phyloP scores from a whole-genome alignment of 805 yeast species.

The Starmerella etchellsii region DNA sequence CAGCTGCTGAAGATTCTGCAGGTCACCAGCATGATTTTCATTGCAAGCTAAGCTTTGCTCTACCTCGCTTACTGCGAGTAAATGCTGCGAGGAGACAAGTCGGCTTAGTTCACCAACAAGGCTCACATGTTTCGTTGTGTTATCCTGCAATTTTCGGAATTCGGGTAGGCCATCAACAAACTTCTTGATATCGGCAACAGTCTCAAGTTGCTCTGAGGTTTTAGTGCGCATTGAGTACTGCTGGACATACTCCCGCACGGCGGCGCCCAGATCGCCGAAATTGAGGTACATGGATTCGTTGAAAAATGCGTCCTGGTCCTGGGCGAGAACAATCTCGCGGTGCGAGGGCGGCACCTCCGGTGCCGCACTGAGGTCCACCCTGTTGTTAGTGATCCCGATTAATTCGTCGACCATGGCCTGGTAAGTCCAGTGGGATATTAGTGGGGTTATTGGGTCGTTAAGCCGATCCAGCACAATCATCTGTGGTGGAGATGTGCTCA shows the following conservation, averaged over 20 bases:
- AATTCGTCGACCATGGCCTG: constrained; percentile 96
- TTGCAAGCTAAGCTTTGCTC: constrained; percentile 74
- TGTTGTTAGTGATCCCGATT: constrained; percentile 67
- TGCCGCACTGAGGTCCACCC: constrained; percentile 51
- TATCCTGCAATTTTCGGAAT: constrained; percentile 72
- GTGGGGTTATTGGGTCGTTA: constrained; percentile 87
- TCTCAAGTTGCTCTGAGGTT: constrained; percentile 53
- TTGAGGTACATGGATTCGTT: constrained; percentile 72
- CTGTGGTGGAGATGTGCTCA: constrained; percentile 21
- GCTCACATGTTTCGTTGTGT: constrained; percentile 85
- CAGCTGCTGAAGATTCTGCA: constrained; percentile 42
- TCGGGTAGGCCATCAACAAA: constrained; percentile 91
- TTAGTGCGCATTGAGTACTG: constrained; percentile 72
- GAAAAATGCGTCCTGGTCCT: constrained; percentile 65
- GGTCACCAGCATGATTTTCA: constrained; percentile 45
- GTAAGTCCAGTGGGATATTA: constrained; percentile 92
- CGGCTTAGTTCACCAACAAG: constrained; percentile 77
- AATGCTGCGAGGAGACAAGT: constrained; percentile 42
- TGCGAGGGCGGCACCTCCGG: constrained; percentile 48
- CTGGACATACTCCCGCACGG: constrained; percentile 70
- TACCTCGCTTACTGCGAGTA: constrained; percentile 79
- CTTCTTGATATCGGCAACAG: constrained; percentile 79
- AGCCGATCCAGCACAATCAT: constrained; percentile 68
- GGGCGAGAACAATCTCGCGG: constrained; percentile 49
- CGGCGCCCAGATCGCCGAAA: constrained; percentile 89